Conservation (phyloP, 129 eudicot species). For the Artemisia annua region DNA sequence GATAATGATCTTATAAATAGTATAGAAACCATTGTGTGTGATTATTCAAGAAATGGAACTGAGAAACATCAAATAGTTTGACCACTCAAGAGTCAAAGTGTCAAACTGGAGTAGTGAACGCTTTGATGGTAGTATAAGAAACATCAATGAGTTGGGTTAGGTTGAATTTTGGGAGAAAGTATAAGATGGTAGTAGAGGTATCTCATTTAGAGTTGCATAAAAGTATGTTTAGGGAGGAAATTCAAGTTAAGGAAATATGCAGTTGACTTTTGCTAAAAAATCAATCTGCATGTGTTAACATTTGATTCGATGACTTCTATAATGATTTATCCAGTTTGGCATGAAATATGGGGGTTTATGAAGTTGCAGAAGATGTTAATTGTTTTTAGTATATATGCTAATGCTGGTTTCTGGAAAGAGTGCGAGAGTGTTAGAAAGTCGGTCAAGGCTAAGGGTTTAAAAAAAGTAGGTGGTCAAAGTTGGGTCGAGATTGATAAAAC, state of each 20-base stretch:
- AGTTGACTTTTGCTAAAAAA: neutral
- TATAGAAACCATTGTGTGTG: too few species aligned
- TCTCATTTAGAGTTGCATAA: neutral
- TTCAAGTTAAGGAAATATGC: neutral
- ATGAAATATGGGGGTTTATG: too few species aligned
- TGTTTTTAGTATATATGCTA: conserved; percentile 61
- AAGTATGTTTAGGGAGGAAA: neutral
- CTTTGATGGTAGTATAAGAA: too few species aligned
- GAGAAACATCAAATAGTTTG: too few species aligned
- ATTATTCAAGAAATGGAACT: too few species aligned
- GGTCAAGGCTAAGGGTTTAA: conserved; percentile 56
- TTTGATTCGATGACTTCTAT: neutral
- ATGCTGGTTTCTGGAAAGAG: conserved; percentile 71
- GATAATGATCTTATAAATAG: too few species aligned
- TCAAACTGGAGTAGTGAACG: too few species aligned
- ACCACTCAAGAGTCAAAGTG: too few species aligned
- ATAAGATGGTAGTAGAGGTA: too few species aligned
- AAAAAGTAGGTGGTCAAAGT: conserved; percentile 72
- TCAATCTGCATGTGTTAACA: neutral
- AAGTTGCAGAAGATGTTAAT: too few species aligned
- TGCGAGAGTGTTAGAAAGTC: conserved; percentile 54
- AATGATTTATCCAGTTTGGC: neutral
- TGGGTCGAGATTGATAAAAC: conserved; percentile 69
- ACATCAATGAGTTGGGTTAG: too few species aligned
- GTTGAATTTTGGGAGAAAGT: too few species aligned